Conservation (phyloP, 495 filamentous ascomycete genomes). For the Staphylotrichum longicolle region DNA sequence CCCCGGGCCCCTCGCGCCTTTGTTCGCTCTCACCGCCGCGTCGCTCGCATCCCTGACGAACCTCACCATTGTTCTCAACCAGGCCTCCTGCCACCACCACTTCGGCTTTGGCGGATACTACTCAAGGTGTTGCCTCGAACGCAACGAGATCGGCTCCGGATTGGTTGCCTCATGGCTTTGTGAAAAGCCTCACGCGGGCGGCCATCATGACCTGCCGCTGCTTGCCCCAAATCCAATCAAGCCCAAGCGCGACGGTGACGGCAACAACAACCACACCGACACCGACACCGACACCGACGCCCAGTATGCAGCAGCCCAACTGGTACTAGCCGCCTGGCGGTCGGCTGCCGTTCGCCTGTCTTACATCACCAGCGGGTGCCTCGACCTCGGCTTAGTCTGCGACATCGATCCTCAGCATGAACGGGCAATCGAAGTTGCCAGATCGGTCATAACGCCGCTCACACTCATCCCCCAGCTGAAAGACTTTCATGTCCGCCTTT, state of each 20-base stretch:
- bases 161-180: too few species aligned
- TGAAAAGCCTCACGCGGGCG: too few species aligned
- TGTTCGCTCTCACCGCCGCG: background rate
- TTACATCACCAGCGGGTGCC: background rate
- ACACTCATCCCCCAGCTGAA: background rate
- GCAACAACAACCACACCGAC: too few species aligned
- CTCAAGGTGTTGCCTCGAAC: background rate
- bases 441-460: background rate
- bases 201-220: too few species aligned
- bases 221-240: too few species aligned
- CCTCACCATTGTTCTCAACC: conserved; percentile 6
- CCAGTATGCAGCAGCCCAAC: background rate
- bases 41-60: background rate
- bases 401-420: conserved; percentile 5
- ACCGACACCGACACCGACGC: too few species aligned
- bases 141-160: too few species aligned
- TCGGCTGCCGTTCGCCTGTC: conserved; percentile 3
- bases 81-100: conserved; percentile 9
- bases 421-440: background rate
- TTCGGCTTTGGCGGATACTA: background rate
- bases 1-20: background rate
- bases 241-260: background rate
- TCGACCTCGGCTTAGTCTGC: conserved; percentile 12
- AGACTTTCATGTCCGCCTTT: conserved; percentile 1
- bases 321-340: background rate